A percentile compares a stretch with the other conserved stretches of the same genome.
phyloP scores from a whole-genome alignment of 2,329 filamentous ascomycete species.

The Exophiala calicioides region DNA sequence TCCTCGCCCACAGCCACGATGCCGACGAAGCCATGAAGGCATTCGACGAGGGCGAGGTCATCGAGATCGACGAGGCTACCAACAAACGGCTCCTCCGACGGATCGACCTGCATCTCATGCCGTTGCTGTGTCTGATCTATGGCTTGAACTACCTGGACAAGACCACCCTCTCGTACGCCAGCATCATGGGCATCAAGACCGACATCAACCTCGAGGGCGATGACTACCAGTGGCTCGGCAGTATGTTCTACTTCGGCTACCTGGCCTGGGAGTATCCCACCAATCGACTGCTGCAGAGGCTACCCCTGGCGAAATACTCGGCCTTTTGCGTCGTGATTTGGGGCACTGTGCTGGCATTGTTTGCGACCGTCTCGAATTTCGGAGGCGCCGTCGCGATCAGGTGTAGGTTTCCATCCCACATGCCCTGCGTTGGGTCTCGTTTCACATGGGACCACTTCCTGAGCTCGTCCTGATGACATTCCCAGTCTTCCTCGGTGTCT shows the following conservation, averaged over 20 bases:
- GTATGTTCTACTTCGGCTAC: conserved; percentile 42
- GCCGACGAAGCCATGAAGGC: conserved; percentile 63
- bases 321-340: conserved; percentile 65
- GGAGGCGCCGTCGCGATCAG: conserved; percentile 64
- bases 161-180: conserved; percentile 55
- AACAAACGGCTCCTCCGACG: conserved; percentile 60
- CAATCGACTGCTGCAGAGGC: conserved; percentile 62
- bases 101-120: conserved; percentile 65
- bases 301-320: conserved; percentile 68
- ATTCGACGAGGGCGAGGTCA: conserved; percentile 52
- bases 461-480: too few species aligned
- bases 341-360: conserved; percentile 62
- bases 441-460: too few species aligned
- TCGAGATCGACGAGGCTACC: conserved; percentile 58
- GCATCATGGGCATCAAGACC: conserved; percentile 54
- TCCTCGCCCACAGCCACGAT: conserved; percentile 57
- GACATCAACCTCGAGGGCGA: conserved; percentile 48
- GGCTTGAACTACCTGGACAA: conserved; percentile 57
- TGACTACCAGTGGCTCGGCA: conserved; percentile 54
- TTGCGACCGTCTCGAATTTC: conserved; percentile 63
- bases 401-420: conserved; percentile 23
- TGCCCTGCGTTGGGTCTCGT: too few species aligned
- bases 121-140: conserved; percentile 60
- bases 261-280: conserved; percentile 67
- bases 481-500: conserved; percentile 51